A percentile compares a stretch with the other conserved stretches of the same genome.
Evolutionary conservation across 1,284 basidiomycete species (phyloP).

Genomic region (Apiotrichum domesticum): DNA sequence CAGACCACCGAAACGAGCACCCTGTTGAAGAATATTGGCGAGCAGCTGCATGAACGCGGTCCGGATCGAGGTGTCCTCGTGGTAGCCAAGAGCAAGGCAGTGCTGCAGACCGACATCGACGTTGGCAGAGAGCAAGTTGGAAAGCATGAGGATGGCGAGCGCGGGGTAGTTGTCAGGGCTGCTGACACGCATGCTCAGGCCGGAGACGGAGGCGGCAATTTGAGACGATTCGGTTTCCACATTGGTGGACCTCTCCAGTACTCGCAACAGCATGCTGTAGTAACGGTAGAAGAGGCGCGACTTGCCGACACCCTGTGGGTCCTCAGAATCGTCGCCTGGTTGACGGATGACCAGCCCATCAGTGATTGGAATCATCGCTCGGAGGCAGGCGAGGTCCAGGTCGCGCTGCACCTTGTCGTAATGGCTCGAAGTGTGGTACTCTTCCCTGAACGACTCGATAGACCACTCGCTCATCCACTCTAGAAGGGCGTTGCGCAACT

Average conservation of each 20-base stretch:
- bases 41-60: slow-evolving; percentile 61
- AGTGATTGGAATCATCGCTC: slow-evolving; percentile 65
- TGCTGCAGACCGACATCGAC: slow-evolving; percentile 85
- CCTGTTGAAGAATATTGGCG: slow-evolving; percentile 62
- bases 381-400: slow-evolving; percentile 64
- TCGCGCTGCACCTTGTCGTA: slow-evolving; percentile 48
- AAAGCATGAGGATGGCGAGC: slow-evolving; percentile 15
- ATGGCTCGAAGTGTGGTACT: slow-evolving; percentile 5
- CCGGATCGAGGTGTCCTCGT: slow-evolving; percentile 64
- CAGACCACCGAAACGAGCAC: slow-evolving; percentile 50
- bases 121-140: slow-evolving; percentile 55
- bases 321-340: slow-evolving; percentile 56
- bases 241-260: slow-evolving; percentile 53
- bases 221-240: slow-evolving; percentile 18
- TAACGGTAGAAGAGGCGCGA: slow-evolving; percentile 74
- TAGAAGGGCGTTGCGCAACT: slow-evolving; percentile 63
- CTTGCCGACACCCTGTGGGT: slow-evolving; percentile 62
- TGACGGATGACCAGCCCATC: slow-evolving; percentile 66
- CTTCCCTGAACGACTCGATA: slow-evolving; percentile 26
- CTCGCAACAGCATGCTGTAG: slow-evolving; percentile 59
- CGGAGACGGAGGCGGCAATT: slow-evolving; percentile 15
- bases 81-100: slow-evolving; percentile 73
- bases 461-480: slow-evolving; percentile 72
- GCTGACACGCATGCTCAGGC: slow-evolving; percentile 11
- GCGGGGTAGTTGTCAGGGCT: slow-evolving; percentile 16